phyloP scores from a whole-genome alignment of 1,284 basidiomycete genomes.

The Chiua sp. region DNA sequence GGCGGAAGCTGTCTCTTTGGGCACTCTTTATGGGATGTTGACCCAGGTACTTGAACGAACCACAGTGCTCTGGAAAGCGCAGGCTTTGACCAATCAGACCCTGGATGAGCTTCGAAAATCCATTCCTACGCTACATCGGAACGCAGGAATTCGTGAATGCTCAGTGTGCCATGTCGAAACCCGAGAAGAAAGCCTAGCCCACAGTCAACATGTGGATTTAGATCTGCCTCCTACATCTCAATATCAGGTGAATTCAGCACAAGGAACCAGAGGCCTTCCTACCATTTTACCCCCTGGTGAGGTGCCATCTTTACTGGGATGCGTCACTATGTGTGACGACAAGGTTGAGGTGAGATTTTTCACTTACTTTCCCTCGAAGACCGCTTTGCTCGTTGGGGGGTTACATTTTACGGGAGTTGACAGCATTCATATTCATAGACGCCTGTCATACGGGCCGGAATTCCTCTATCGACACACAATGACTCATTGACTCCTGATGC shows the following conservation, averaged over 20 bases:
- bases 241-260: background rate
- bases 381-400: background rate
- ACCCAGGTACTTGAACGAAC: conserved; percentile 54
- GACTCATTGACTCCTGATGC: background rate
- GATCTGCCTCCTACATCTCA: no score
- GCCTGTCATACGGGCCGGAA: background rate
- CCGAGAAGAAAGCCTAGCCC: conserved; percentile 35
- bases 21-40: conserved; percentile 48
- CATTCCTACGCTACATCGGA: conserved; percentile 25
- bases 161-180: conserved; percentile 44
- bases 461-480: background rate
- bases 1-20: conserved; percentile 32
- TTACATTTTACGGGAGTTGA: conserved; percentile 1
- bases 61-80: conserved; percentile 56
- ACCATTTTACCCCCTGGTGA: background rate
- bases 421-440: background rate
- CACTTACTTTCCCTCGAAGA: no score
- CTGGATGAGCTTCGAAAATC: conserved; percentile 43
- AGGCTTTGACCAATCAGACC: conserved; percentile 54
- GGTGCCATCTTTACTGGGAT: no score
- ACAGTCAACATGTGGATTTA: background rate
- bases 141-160: conserved; percentile 39
- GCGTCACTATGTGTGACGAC: no score
- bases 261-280: background rate
- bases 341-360: no score